These are phyloP conservation scores for Colletotrichum cereale DNA, from an alignment of 2,329 filamentous ascomycete species.

Conservation along the genomic window DNA sequence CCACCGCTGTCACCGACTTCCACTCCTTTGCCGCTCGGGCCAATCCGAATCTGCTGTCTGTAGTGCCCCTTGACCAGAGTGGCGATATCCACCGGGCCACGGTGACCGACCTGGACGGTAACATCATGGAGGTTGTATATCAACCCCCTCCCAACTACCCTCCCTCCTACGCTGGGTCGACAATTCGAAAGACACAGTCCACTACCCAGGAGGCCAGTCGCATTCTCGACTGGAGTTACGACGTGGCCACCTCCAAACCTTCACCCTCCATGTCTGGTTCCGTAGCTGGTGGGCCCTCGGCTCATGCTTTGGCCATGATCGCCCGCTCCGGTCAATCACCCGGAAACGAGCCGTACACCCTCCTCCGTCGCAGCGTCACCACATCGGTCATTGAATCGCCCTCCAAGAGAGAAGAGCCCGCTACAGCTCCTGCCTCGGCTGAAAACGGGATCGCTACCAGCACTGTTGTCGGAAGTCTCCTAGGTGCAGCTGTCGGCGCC, in stretches of 20 bases:
- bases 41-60: constrained; percentile 61
- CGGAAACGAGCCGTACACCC: constrained; percentile 45
- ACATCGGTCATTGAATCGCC: constrained; percentile 49
- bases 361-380: constrained; percentile 51
- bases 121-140: constrained; percentile 84
- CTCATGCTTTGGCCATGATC: constrained; percentile 41
- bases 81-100: constrained; percentile 59
- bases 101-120: constrained; percentile 85
- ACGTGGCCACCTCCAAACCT: constrained; percentile 51
- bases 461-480: constrained; percentile 78
- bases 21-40: constrained; percentile 77
- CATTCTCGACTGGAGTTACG: constrained; percentile 64
- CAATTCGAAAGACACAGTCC: constrained; percentile 52
- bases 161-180: constrained; percentile 50
- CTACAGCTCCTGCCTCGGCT: constrained; percentile 50
- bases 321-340: constrained; percentile 42
- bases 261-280: constrained; percentile 9
- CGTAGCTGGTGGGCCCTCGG: constrained; percentile 1
- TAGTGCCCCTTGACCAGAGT: constrained; percentile 39
- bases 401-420: constrained; percentile 20
- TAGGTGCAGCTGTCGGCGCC: constrained; percentile 84
- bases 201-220: constrained; percentile 56
- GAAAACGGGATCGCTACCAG: constrained; percentile 56
- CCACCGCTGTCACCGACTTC: constrained; percentile 77
- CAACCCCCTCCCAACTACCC: constrained; percentile 52